Evolutionary conservation across 768 basidiomycete species (phyloP), one percentile per base, ranked within the genome.

Genomic region (Boletus bicolor): DNA sequence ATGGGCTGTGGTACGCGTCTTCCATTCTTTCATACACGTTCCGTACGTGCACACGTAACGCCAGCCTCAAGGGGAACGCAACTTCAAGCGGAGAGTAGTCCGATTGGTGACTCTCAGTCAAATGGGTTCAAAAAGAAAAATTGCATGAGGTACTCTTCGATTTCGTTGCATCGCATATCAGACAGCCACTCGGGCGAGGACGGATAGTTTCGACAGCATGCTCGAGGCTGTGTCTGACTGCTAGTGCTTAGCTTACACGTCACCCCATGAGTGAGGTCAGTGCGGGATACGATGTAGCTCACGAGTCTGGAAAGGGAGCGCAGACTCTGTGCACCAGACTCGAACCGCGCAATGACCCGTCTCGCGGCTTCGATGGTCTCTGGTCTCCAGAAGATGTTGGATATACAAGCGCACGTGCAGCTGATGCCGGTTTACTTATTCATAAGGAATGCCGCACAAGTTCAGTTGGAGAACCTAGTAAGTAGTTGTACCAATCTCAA

Each of bases 301-400:
- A 19, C 19, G 19, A 19, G 19, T 19, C 19, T 19, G 19, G 19
- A 19, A 19, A 19, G 19, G 19, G 19, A 19, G 19, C 82, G 73
- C 32, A 86, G 65, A 5, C 65, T 71, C 32, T 69, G 68, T 19
- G 88, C 87, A 3, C 81, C 91, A 8, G 72, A 63, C 72, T 97
- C 83, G 69, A 95, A 99, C 44, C 76, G 73, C 60, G 73, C 75
- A 51, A 98, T 78, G 44, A 86, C 78, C n/a, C 82, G 67, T 49
- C 77, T 72, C 19, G 94, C 94, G 63, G 86, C 87, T 17, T 86
- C 79, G 37, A 83, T 78, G 19, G 19, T 19, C 19, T 19, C 19
- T 19, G 19, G 19, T 19, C 19, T 19, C 19, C 19, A 19, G 19
- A 19, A 19, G 19, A 19, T 19, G 19, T 19, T 19, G 19, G 19